Evolutionary conservation across 768 basidiomycete species (phyloP), one percentile per base, ranked within the genome.

Genomic region (Pilatotrama ljubarskyi): DNA sequence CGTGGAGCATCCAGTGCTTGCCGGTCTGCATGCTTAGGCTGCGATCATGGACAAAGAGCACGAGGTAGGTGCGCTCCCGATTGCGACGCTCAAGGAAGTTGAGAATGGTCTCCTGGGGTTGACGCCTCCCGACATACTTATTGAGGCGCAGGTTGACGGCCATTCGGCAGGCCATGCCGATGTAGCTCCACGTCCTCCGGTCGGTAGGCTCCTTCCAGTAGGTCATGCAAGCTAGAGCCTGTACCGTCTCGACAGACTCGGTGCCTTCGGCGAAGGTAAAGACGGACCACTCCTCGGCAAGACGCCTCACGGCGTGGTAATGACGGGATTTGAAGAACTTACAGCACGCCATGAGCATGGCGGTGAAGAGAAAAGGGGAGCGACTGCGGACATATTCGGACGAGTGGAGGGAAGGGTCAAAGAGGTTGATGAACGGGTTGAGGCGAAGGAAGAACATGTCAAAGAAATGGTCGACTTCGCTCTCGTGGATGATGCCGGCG

Each of bases 121-220:
- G 81, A 7, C 85, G 83, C 32, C 78, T 74, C 7, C 81, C 70
- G 43, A 83, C 68, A 70, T 85, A 89, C 47, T 86, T 86, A 72
- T 93, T 93, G 22, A 93, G 78, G 50, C 86, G 84, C 35, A 93
- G 81, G 70, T 93, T 91, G 25, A 94, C 85, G 26, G 92, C 89
- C 90, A 94, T 91, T 46, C 91, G 87, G 69, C 89, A 90, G 17
- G 91, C 91, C 73, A 92, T 89, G 58, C 91, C 91, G 70, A 94
- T 91, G 70, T 88, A 93, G 53, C 83, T 88, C 91, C 91, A 94
- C 13, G 91, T 92, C 44, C 87, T 83, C 55, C 85, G 90, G 66
- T 96, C 94, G 63, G 90, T 86, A 40, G 92, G 89, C 66, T 92
- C 90, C 70, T 83, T 88, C 91, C 92, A 95, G 73, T 95, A 95